These are phyloP conservation scores for Tolypocladium tropicale DNA, from an alignment of 2,329 filamentous ascomycete species.

Conservation along the genomic window DNA sequence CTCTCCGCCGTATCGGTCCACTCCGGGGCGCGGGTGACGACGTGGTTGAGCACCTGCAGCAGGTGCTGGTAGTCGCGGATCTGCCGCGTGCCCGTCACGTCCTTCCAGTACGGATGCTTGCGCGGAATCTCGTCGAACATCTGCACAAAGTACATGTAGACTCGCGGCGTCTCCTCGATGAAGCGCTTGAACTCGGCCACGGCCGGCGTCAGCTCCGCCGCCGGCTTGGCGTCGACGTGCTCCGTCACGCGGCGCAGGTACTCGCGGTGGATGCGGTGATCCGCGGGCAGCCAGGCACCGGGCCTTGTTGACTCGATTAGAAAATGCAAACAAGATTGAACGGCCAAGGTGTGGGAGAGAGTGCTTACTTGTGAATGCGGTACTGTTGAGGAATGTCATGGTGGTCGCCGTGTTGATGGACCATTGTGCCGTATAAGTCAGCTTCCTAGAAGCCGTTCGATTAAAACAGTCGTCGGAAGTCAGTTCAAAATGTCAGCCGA, in stretches of 20 bases:
- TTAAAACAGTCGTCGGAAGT: background rate
- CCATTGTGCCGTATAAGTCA: slow-evolving; percentile 24
- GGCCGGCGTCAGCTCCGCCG: slow-evolving; percentile 44
- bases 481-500: background rate
- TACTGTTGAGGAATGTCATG: slow-evolving; percentile 40
- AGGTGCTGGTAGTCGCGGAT: slow-evolving; percentile 58
- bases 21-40: slow-evolving; percentile 38
- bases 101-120: slow-evolving; percentile 47
- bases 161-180: slow-evolving; percentile 52
- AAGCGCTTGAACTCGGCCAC: slow-evolving; percentile 54
- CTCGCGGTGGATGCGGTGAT: slow-evolving; percentile 50
- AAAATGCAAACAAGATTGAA: background rate
- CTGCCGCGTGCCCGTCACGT: slow-evolving; percentile 52
- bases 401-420: slow-evolving; percentile 38
- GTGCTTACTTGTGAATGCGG: slow-evolving; percentile 32
- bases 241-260: slow-evolving; percentile 50
- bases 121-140: slow-evolving; percentile 61
- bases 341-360: background rate
- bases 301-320: slow-evolving; percentile 21
- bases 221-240: slow-evolving; percentile 39
- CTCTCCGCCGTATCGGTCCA: slow-evolving; percentile 42
- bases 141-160: slow-evolving; percentile 55
- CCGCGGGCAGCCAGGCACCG: slow-evolving; percentile 53
- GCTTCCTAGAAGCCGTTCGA: background rate
- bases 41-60: slow-evolving; percentile 54